Evolutionary conservation across 352 stramenopile genomes (phyloP), one percentile per base, ranked within the genome.

Genomic region (Pythium folliculosum): DNA sequence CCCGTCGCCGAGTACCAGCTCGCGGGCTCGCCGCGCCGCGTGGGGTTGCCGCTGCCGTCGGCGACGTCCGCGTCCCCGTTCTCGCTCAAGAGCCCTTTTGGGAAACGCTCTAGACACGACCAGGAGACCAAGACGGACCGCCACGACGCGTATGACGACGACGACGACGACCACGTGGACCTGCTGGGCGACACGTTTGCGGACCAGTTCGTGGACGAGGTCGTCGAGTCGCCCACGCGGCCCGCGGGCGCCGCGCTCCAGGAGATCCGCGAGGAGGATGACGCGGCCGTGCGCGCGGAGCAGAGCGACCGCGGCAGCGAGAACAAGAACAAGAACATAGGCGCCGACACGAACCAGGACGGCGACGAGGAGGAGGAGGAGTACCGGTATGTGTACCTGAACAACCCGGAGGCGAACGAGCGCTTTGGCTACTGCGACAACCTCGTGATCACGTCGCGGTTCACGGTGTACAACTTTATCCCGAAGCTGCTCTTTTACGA

Each of bases 401-500:
- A 87, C 40, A 82, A 88, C 55, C 77, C 76, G 17, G 63, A 67
- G 9, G 70, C 79, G 49, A 44, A 55, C 43, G 63, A 60, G 5
- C 75, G 71, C 35, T 62, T 87, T 23, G 68, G 60, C 27, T 92
- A 90, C 65, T 71, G 73, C 0, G 70, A 78, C 63, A 98, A 98
- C 73, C 79, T 69, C 55, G 84, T 98, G 47, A 73, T 69, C 7
- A 98, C 92, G 53, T 38, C 4, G 17, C 32, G 27, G 53, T 35
- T 51, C 19, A 14, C n/a, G 22, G 21, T 55, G 23, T 43, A 44
- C 10, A 98, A 84, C 52, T 99, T 99, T 71, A 61, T 99, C 7
- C 96, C 96, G 10, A 87, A 97, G 80, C 94, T 90, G 49, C 80
- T 98, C 48, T 88, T 95, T 21, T 91, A 98, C 73, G 97, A 98